Evolutionary conservation across 345 rosid species (phyloP).

Genomic region (Acer negundo): DNA sequence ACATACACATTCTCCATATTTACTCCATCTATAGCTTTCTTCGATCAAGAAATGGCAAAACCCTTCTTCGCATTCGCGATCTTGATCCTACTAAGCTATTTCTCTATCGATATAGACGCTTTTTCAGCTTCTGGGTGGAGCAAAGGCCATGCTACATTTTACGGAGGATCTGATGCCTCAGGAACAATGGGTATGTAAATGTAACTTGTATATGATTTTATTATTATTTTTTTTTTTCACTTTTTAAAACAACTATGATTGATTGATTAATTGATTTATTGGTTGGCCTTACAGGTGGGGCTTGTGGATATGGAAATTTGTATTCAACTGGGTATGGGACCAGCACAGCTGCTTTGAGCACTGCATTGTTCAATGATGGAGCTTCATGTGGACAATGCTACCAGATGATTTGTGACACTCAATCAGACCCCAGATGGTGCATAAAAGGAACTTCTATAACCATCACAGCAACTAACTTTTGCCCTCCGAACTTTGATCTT

Average conservation of each 20-base stretch:
- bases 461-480: constrained; percentile 75
- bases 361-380: constrained; percentile 70
- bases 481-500: constrained; percentile 74
- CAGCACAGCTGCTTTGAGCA: constrained; percentile 73
- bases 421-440: constrained; percentile 68
- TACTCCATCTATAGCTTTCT: neutral
- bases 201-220: neutral
- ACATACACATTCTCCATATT: constrained; percentile 9
- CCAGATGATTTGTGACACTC: constrained; percentile 57
- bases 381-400: constrained; percentile 79
- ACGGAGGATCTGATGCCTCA: constrained; percentile 82
- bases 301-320: constrained; percentile 82
- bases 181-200: constrained; percentile 73
- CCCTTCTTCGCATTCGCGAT: constrained; percentile 26
- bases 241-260: neutral
- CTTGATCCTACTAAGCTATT: constrained; percentile 38
- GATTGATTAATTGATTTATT: neutral
- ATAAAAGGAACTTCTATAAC: constrained; percentile 54
- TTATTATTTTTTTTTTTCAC: too few species aligned
- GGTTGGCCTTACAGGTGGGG: constrained; percentile 50
- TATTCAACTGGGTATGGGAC: constrained; percentile 68
- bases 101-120: constrained; percentile 34
- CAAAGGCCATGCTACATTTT: constrained; percentile 76
- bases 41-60: constrained; percentile 36
- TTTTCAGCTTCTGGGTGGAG: constrained; percentile 59